Base-by-base conservation (phyloP, 495 filamentous ascomycete genomes). In the Chaetomium tenue region DNA sequence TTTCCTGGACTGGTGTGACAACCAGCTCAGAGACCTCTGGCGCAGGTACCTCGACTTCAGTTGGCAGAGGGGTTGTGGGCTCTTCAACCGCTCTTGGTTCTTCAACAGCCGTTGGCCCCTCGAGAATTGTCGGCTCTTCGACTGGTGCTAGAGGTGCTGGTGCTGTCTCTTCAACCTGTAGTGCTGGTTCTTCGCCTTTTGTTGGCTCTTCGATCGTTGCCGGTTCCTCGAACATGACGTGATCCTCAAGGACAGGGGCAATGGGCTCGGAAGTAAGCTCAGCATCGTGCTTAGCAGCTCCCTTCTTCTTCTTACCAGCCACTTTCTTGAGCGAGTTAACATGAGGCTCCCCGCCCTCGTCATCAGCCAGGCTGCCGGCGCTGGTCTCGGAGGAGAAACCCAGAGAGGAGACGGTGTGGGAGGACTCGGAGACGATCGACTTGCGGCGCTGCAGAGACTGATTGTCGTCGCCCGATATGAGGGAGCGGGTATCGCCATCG, bases 241-340 rank as follows among this genome's bases (percentile, higher is more conserved):
- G 20, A 3, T 50, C 47, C 20, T 50, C 47, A 13, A 23, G 20
- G 9, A 44, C 23, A 15, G 30, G 26, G 23, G 50, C 1, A n/a
- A n/a, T n/a, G n/a, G n/a, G n/a, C 39, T 59, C 28, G 25, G 46
- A 5, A 9, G 65, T 58, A 30, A n/a, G n/a, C n/a, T n/a, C n/a
- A n/a, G n/a, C n/a, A 53, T 71, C 65, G 37, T 63, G 61, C 51
- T 62, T n/a, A n/a, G n/a, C n/a, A n/a, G n/a, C n/a, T n/a, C n/a
- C 47, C 61, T 57, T 63, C 15, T 59, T 44, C 55, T 46, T 64
- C 55, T 64, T 64, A 8, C 44, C 46, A 0, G 39, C 20, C 1
- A 47, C 57, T 50, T 71, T 74, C 52, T 70, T 72, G n/a, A 71
- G 54, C 13, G 71, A 68, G 20, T 71, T 58, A 11, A 47, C 53